Conservation (phyloP, 106 monocot genomes). For the Dendrobium huoshanense region DNA sequence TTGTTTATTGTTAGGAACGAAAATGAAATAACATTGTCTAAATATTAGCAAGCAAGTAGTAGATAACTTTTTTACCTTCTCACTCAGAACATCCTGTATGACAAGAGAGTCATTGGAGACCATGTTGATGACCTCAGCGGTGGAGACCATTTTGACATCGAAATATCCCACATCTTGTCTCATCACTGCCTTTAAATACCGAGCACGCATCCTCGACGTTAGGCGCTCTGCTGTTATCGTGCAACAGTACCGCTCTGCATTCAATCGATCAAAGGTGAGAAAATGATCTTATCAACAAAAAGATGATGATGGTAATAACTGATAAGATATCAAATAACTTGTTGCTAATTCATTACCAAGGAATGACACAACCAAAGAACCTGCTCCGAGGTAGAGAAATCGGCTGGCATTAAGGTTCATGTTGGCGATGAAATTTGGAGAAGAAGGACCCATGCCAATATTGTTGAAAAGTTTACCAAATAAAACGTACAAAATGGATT, state of each 20-base stretch:
- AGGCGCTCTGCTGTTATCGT: slow-evolving; percentile 7
- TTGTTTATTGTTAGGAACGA: too few species aligned
- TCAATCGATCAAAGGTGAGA: neutral
- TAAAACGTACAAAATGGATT: slow-evolving; percentile 11
- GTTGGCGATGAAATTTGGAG: neutral
- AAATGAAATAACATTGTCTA: too few species aligned
- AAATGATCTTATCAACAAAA: neutral
- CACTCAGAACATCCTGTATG: slow-evolving; percentile 59
- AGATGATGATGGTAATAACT: neutral
- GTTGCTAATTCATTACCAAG: slow-evolving; percentile 2
- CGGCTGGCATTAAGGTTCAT: neutral
- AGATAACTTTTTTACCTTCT: neutral
- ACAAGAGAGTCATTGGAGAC: slow-evolving; percentile 63
- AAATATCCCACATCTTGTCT: slow-evolving; percentile 15
- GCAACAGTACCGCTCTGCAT: slow-evolving; percentile 15
- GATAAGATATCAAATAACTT: neutral
- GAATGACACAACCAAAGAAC: neutral
- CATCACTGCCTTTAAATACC: slow-evolving; percentile 8
- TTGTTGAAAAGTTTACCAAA: slow-evolving; percentile 4
- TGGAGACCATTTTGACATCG: slow-evolving; percentile 15
- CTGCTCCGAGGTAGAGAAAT: neutral
- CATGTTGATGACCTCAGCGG: slow-evolving; percentile 46
- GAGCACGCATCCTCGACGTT: slow-evolving; percentile 11
- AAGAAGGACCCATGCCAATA: slow-evolving; percentile 1
- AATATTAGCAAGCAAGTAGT: too few species aligned